Percentiles rank a stretch among this genome's conserved stretches.
These are phyloP conservation scores for Scleromitrula shiraiana DNA, from an alignment of 2,329 filamentous ascomycete genomes.

Conservation along the genomic window DNA sequence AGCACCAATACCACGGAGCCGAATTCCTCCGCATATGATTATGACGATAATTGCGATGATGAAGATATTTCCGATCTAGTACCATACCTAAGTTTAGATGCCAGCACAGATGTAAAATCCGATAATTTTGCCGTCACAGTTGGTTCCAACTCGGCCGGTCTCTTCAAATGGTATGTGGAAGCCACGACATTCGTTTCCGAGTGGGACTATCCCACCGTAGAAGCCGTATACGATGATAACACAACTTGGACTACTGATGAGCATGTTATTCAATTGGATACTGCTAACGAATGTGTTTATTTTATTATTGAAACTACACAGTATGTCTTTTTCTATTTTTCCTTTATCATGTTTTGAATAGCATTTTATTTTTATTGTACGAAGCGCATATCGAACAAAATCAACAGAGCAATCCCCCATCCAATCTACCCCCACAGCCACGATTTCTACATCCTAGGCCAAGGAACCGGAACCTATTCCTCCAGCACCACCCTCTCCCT, in stretches of 20 bases:
- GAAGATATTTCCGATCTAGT: constrained; percentile 22
- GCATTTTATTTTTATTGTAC: too few species aligned
- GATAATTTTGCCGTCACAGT: constrained; percentile 17
- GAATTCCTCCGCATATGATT: constrained; percentile 17
- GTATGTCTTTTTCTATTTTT: too few species aligned
- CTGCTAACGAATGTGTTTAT: constrained; percentile 23
- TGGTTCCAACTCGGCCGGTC: constrained; percentile 14
- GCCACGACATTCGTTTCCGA: constrained; percentile 38
- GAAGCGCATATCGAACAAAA: too few species aligned
- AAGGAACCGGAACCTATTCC: constrained; percentile 33
- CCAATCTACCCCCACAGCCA: constrained; percentile 43
- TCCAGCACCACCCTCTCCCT: constrained; percentile 22
- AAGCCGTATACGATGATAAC: constrained; percentile 24
- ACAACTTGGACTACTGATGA: constrained; percentile 16
- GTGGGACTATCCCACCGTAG: constrained; percentile 40
- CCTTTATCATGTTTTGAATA: not conserved
- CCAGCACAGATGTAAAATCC: constrained; percentile 4
- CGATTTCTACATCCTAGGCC: constrained; percentile 36
- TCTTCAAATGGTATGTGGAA: constrained; percentile 42
- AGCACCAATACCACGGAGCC: constrained; percentile 34
- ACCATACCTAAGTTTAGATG: constrained; percentile 20
- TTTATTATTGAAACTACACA: constrained; percentile 24
- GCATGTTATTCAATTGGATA: constrained; percentile 23
- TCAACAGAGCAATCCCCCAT: too few species aligned
- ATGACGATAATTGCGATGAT: constrained; percentile 25